These are phyloP conservation scores for Lathyrus sativus DNA, from an alignment of 306 rosid species.

Conservation along the genomic window DNA sequence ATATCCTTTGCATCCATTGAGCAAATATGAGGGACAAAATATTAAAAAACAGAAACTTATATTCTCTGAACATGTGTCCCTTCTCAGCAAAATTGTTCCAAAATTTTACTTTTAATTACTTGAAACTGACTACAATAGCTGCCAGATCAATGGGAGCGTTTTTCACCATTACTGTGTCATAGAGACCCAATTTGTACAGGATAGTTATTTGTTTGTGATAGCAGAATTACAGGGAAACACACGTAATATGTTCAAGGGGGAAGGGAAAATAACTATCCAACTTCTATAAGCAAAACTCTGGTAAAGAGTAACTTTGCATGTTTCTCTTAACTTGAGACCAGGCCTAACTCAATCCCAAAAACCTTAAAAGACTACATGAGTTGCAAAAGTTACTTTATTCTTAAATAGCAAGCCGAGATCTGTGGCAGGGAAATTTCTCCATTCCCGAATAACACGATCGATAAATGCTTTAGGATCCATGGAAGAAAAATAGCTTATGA, in stretches of 20 bases:
- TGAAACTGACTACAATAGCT: background rate
- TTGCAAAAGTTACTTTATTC: conserved; percentile 70
- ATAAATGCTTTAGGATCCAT: conserved; percentile 21
- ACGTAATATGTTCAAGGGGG: background rate
- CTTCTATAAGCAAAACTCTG: background rate
- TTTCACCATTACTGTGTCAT: conserved; percentile 14
- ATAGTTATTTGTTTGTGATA: no score
- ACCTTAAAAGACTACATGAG: background rate
- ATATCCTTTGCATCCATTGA: conserved; percentile 9
- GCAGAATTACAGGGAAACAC: background rate
- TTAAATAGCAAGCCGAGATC: conserved; percentile 76
- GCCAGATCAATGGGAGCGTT: conserved; percentile 15
- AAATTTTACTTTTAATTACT: background rate
- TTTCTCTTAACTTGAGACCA: background rate
- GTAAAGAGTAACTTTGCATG: conserved; percentile 1
- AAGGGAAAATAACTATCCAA: conserved; percentile 13
- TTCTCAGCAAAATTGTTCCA: conserved; percentile 8
- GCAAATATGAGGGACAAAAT: background rate
- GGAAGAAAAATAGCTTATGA: conserved; percentile 16
- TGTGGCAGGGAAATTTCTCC: conserved; percentile 86
- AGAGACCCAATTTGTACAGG: background rate
- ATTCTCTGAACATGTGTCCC: conserved; percentile 3
- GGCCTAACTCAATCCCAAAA: background rate
- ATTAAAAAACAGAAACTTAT: background rate
- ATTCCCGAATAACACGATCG: conserved; percentile 63